A percentile compares a stretch with the other conserved stretches of the same genome.
Conservation (phyloP, 306 rosid genomes). For the Comarum palustre region DNA sequence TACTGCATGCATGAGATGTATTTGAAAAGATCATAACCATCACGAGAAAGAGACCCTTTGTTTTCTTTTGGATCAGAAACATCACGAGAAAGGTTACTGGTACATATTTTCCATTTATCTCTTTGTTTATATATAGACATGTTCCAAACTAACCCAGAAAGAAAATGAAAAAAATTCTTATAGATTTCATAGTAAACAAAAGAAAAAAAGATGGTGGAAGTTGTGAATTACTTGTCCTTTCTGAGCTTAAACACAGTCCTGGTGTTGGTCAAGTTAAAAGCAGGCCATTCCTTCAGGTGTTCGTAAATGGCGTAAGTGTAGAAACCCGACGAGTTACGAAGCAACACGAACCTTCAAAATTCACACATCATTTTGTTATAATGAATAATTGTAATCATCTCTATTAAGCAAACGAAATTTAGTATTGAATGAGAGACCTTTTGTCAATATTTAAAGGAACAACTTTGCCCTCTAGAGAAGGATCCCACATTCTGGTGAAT, state of each 20-base stretch:
- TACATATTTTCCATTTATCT: background rate
- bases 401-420: background rate
- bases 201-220: background rate
- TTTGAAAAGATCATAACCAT: background rate
- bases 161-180: background rate
- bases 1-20: background rate
- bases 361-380: background rate
- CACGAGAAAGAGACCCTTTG: constrained; percentile 9
- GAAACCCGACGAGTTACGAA: constrained; percentile 29
- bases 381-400: background rate
- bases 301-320: constrained; percentile 35
- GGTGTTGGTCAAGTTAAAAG: constrained; percentile 32
- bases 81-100: constrained; percentile 9
- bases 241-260: constrained; percentile 28
- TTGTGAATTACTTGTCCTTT: constrained; percentile 25
- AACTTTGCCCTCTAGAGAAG: constrained; percentile 20
- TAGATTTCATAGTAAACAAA: background rate
- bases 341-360: constrained; percentile 23
- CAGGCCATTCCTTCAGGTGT: constrained; percentile 35
- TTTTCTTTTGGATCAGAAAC: background rate
- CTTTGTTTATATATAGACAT: background rate
- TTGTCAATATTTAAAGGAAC: constrained; percentile 35
- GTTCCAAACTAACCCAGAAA: background rate
- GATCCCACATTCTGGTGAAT: constrained; percentile 36
- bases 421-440: background rate